Base-by-base conservation (phyloP, 2,329 filamentous ascomycete species). In the Taxawa tesnikishii region DNA sequence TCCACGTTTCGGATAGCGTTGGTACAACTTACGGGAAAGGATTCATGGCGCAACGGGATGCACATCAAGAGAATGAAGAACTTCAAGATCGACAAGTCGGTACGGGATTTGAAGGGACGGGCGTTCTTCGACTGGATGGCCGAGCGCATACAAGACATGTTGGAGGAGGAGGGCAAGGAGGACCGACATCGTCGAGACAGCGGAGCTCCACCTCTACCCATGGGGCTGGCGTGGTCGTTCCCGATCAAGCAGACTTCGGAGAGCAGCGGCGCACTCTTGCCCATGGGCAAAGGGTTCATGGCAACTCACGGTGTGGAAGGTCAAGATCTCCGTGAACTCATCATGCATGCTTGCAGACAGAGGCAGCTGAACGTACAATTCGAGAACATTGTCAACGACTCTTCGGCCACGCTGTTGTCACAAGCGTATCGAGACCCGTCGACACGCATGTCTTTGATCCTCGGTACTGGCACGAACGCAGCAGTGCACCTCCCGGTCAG, bases 101-200 rank as follows among this genome's bases (percentile, higher is more conserved):
- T 75, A 29, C 68, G 71, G 31, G 51, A 61, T 28, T 51, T 77
- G 37, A 57, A 63, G 35, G 73, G 72, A 2, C 61, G 60, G 15
- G 56, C 60, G 1, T 78, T 79, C 49, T 79, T 78, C 47, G 71
- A 75, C 47, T 79, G 74, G 74, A 75, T 79, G 66, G 74, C 73
- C 5, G 59, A 60, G 29, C 64, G 66, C 38, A 75, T 79, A 35
- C 62, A 65, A 26, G 59, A 64, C 6, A 69, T 70, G 50, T 53
- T 77, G 29, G 51, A 53, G 14, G 52, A 60, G 17, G 60, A 51
- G n/a, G n/a, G n/a, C n/a, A n/a, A n/a, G n/a, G 56, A 60, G 33
- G 60, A 51, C 27, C 50, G 54, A 30, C 42, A 37, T 28, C 40
- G 56, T 26, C 53, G 52, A 12, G 49, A 54, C 5, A 51, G 48